Percentiles rank a stretch among this genome's conserved stretches.
phyloP scores from a whole-genome alignment of 352 stramenopile genomes.

The Phytopythium montanum region DNA sequence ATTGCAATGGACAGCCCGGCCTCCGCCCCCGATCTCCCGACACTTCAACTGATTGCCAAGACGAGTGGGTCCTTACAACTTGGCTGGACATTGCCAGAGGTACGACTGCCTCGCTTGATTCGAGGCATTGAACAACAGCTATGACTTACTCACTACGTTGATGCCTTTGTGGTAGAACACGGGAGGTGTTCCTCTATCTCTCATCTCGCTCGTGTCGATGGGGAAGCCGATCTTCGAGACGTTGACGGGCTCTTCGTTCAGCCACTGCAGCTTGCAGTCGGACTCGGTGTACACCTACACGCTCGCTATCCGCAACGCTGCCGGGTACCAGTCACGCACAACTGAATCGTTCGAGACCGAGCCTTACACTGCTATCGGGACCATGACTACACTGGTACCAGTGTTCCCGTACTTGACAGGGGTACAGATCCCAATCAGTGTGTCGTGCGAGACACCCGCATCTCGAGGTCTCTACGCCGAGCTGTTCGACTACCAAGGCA shows the following conservation, averaged over 20 bases:
- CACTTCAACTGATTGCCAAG: slow-evolving; percentile 13
- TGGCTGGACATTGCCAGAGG: slow-evolving; percentile 28
- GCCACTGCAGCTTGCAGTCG: slow-evolving; percentile 24
- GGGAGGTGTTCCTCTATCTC: slow-evolving; percentile 32
- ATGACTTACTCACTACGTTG: neutral
- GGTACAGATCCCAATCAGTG: slow-evolving; percentile 11
- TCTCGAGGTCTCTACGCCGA: neutral
- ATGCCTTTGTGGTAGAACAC: slow-evolving; percentile 26
- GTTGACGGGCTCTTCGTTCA: slow-evolving; percentile 17
- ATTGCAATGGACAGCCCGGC: slow-evolving; percentile 13
- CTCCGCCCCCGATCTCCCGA: slow-evolving; percentile 20
- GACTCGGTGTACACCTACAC: slow-evolving; percentile 31
- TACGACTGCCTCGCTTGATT: slow-evolving; percentile 8
- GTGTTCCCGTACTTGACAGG: slow-evolving; percentile 9
- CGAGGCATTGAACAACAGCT: too few relatives aligned
- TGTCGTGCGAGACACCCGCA: slow-evolving; percentile 23
- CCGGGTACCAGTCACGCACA: slow-evolving; percentile 19
- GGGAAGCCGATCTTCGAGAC: slow-evolving; percentile 25
- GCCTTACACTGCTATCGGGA: slow-evolving; percentile 8
- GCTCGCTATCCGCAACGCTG: slow-evolving; percentile 43
- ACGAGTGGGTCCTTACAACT: slow-evolving; percentile 34
- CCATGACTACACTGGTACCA: slow-evolving; percentile 12
- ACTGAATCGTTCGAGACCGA: slow-evolving; percentile 25
- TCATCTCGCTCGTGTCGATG: slow-evolving; percentile 27
- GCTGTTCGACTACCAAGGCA: neutral